These are phyloP conservation scores for Piloderma croceum DNA, from an alignment of 768 basidiomycete genomes.

Conservation along the genomic window DNA sequence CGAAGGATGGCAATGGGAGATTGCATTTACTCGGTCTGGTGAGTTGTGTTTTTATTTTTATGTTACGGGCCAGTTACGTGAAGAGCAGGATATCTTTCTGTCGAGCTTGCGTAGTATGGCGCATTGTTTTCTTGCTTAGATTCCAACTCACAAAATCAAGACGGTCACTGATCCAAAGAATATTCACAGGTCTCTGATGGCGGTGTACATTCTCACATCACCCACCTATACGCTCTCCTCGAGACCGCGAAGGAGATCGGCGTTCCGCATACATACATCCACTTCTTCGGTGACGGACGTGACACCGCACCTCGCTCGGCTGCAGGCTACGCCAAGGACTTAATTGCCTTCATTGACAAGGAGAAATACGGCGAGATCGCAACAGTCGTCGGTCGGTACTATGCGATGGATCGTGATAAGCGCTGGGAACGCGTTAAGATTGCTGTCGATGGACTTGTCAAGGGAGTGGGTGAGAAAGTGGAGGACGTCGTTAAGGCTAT, in stretches of 20 bases:
- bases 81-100: background rate
- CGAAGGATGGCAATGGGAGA: conserved; percentile 78
- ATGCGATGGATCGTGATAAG: conserved; percentile 96
- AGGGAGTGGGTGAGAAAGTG: conserved; percentile 60
- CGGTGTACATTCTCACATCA: conserved; percentile 95
- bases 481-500: conserved; percentile 49
- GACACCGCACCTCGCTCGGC: conserved; percentile 89
- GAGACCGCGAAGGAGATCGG: conserved; percentile 83
- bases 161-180: background rate
- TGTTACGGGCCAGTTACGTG: background rate
- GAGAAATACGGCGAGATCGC: conserved; percentile 77
- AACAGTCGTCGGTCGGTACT: conserved; percentile 86
- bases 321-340: conserved; percentile 67
- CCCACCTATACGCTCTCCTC: conserved; percentile 83
- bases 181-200: conserved; percentile 76
- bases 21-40: conserved; percentile 88
- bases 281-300: conserved; percentile 93
- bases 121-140: background rate
- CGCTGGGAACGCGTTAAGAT: conserved; percentile 92
- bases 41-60: conserved; percentile 18
- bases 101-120: background rate
- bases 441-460: conserved; percentile 79
- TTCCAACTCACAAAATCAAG: background rate
- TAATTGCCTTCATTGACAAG: conserved; percentile 72
- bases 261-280: conserved; percentile 82